Evolutionary conservation across 441 rosid species (phyloP), one percentile per base, ranked within the genome.

Genomic region (Pelargonium cotyledonis): DNA sequence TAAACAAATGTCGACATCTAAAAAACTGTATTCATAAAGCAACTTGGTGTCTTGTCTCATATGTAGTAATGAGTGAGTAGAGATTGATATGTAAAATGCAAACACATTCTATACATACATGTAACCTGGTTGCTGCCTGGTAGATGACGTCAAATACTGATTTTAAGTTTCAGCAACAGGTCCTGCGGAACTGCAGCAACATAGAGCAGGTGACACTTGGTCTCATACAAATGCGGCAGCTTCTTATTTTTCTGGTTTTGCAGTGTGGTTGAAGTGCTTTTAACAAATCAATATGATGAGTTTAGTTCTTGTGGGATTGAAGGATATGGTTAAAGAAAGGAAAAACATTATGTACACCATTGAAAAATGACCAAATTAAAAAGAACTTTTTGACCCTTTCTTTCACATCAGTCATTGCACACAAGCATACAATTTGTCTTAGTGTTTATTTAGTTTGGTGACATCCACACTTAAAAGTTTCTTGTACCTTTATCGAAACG

Each of bases 281-380:
- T 16, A 6, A 16, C 11, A 60, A 16, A 14, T 64, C 67, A 8
- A 9, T 12, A 14, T 4, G 1, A 12, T 65, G 12, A 14, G 31
- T 35, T 65, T 14, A 65, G 49, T 38, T 6, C 35, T 38, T 16
- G 49, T 65, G 67, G 49, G 67, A 19, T n/a, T 65, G 21, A 31
- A 65, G n/a, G 67, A 65, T 35, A 65, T 38, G 19, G 19, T 65
- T 15, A 15, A 57, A 23, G 63, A 57, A 57, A 16, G 63, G 63
- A 57, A 57, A 19, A 57, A 57, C 16, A 57, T 57, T 57, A 19
- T 61, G n/a, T 11, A 21, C 65, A 61, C 35, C 65, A 19, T 61
- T 23, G 15, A 10, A 23, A 61, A 61, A 61, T 21, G 14, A 21
- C 5, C 5, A 21, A 16, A 61, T 10, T 61, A 18, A 55, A 66